These are phyloP conservation scores for Paulownia fortunei DNA, from an alignment of 257 asterid species.

Conservation along the genomic window DNA sequence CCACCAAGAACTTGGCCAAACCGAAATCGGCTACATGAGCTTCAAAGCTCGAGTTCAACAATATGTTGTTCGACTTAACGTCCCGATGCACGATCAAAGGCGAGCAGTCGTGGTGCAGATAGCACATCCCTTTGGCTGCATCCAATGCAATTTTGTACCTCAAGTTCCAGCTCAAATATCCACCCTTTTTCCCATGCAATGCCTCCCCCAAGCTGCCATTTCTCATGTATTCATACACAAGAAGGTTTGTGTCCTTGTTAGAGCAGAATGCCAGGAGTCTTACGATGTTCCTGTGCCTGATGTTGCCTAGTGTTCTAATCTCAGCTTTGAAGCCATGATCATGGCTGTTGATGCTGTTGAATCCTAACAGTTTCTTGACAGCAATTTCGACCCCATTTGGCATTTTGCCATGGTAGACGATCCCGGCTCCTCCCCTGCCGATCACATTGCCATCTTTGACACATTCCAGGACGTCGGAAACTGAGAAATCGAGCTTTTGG, in stretches of 20 bases:
- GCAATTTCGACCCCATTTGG: conserved; percentile 82
- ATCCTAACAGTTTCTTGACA: conserved; percentile 75
- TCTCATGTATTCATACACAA: conserved; percentile 92
- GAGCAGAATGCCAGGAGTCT: conserved; percentile 82
- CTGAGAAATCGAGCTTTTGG: conserved; percentile 76
- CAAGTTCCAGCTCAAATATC: conserved; percentile 72
- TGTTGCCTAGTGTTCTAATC: conserved; percentile 83
- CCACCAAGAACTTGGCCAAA: conserved; percentile 87
- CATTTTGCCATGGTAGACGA: conserved; percentile 85
- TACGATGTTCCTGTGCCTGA: conserved; percentile 86
- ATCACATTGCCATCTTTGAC: conserved; percentile 89
- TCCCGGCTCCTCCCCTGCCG: conserved; percentile 95
- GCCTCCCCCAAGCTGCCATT: conserved; percentile 97
- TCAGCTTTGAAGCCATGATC: conserved; percentile 94
- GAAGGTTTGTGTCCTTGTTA: conserved; percentile 80
- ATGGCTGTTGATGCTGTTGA: conserved; percentile 56
- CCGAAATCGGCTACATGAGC: conserved; percentile 99
- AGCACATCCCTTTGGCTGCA: conserved; percentile 88
- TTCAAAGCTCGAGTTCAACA: conserved; percentile 75
- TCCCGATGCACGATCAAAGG: conserved; percentile 92
- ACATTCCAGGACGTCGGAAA: conserved; percentile 75
- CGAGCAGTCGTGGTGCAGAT: conserved; percentile 90
- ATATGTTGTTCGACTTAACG: conserved; percentile 85
- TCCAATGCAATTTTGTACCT: conserved; percentile 85
- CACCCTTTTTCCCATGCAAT: conserved; percentile 83